Evolutionary conservation across 2,329 filamentous ascomycete genomes (phyloP), one percentile per base, ranked within the genome.

Genomic region (Lizonia empirigonia): DNA sequence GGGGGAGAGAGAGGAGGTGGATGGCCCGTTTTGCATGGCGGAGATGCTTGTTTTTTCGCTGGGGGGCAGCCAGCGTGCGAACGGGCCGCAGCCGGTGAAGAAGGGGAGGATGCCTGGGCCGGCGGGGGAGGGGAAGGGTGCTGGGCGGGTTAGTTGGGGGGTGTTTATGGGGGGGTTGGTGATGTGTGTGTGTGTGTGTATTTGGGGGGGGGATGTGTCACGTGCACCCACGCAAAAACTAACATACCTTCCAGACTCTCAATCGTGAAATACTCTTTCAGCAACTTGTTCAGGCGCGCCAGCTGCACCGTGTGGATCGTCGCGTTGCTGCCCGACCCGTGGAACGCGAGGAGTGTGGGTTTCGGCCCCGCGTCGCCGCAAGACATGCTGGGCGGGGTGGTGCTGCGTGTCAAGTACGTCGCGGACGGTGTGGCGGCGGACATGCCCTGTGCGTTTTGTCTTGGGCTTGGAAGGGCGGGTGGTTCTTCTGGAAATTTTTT

Each of bases 31-130:
- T 5, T 52, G 58, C 58, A 67, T 68, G 6, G 42, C 34, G 4
- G 60, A 48, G 36, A 57, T 15, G 10, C 50, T 56, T 34, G 63
- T 42, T 23, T 58, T 58, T 34, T 65, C 60, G 2, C 34, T 37
- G 5, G 59, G 54, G 1, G 61, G 64, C 1, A 70, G 35, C 70
- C 70, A 73, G 53, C 67, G 67, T 10, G 62, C 55, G 58, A 62
- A 73, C 5, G 70, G 70, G 7, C 68, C 70, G 61, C 67, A 71
- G 58, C 66, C 70, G 41, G 72, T 70, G 58, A 73, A 73, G 58
- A 72, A 71, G 29, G 70, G 70, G 33, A 73, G 68, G 41, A 73
- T 49, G 1, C 70, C 70, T 4, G 70, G 70, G 38, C 70, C 70
- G 0, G 70, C 61, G 44, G 64, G 53, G n/a, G 63, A 66, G 36